phyloP scores from a whole-genome alignment of 345 rosid genomes.

The Cardamine occulta region DNA sequence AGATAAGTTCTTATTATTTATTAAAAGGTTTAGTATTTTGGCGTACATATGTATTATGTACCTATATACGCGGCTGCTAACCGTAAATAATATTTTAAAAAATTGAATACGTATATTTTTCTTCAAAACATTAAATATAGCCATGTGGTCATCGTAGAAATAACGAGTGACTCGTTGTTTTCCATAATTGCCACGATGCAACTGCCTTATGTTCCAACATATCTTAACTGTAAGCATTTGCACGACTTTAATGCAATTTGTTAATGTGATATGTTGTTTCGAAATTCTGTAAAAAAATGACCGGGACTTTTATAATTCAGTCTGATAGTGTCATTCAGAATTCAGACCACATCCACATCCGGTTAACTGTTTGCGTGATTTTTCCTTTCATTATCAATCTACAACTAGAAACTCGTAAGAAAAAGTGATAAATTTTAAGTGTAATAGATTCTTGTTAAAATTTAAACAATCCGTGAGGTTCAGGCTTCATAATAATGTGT shows the following conservation, averaged over 20 bases:
- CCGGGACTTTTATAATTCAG: background rate
- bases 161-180: conserved; percentile 16
- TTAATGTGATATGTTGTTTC: background rate
- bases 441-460: background rate
- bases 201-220: conserved; percentile 23
- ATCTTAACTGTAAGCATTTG: conserved; percentile 15
- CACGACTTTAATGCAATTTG: background rate
- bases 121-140: conserved; percentile 2
- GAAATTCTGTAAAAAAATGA: background rate
- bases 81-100: background rate
- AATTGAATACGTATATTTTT: background rate
- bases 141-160: conserved; percentile 31
- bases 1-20: background rate
- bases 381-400: background rate
- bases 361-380: background rate
- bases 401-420: background rate
- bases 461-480: background rate
- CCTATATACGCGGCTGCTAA: background rate
- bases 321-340: background rate
- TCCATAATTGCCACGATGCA: conserved; percentile 21
- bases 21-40: background rate
- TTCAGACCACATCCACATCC: background rate
- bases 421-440: background rate
- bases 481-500: too few species aligned
- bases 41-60: conserved; percentile 6